Evolutionary conservation across 768 basidiomycete species (phyloP).

Genomic region (Clitopilus passeckerianus): DNA sequence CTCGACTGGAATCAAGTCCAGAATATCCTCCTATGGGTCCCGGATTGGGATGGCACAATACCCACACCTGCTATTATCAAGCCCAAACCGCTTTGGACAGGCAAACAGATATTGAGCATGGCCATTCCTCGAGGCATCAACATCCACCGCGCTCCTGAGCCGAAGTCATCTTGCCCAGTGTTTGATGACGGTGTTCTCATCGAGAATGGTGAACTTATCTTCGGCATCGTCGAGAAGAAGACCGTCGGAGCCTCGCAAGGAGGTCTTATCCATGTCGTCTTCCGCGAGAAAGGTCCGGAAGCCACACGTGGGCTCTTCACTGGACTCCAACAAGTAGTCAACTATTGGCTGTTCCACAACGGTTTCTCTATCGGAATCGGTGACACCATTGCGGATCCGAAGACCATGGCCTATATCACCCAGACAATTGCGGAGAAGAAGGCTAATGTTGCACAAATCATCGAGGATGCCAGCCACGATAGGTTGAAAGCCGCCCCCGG

Average conservation of each 20-base stretch:
- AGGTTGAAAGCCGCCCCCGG: constrained; percentile 86
- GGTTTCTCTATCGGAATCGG: constrained; percentile 99
- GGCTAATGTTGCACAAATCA: constrained; percentile 68
- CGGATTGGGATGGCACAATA: constrained; percentile 92
- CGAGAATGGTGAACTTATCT: constrained; percentile 95
- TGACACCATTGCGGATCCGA: constrained; percentile 91
- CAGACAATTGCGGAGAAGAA: constrained; percentile 80
- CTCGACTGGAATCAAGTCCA: constrained; percentile 95
- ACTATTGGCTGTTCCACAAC: constrained; percentile 98
- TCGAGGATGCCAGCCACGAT: constrained; percentile 82
- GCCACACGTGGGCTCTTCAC: constrained; percentile 87
- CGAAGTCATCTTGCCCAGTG: constrained; percentile 74
- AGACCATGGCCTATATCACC: constrained; percentile 85
- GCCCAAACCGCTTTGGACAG: constrained; percentile 96
- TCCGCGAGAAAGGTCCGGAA: constrained; percentile 96
- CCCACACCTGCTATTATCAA: constrained; percentile 94
- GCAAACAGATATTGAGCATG: constrained; percentile 93
- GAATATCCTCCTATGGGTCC: constrained; percentile 97
- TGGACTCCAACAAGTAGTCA: constrained; percentile 92
- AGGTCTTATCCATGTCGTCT: constrained; percentile 93
- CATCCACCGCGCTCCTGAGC: constrained; percentile 76
- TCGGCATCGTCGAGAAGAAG: constrained; percentile 96
- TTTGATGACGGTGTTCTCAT: constrained; percentile 94
- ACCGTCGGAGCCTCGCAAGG: constrained; percentile 96
- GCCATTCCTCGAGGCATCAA: constrained; percentile 95